phyloP scores from a whole-genome alignment of 257 asterid species.

The Vinca minor region DNA sequence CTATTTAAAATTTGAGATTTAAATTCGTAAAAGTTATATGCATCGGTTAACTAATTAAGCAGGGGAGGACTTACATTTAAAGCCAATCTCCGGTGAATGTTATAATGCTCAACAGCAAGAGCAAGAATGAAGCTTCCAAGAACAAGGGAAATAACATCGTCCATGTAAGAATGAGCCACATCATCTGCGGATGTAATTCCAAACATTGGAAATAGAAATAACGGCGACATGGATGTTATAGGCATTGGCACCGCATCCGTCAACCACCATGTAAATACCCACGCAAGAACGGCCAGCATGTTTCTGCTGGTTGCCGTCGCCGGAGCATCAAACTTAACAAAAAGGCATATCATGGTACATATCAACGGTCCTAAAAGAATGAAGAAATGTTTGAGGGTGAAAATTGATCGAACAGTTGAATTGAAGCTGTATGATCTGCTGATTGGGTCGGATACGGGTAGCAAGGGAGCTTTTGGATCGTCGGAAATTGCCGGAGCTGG shows the following conservation, averaged over 20 bases:
- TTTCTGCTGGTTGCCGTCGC: conserved; percentile 38
- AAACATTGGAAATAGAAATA: conserved; percentile 78
- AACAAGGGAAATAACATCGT: conserved; percentile 78
- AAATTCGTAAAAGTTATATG: too few relatives aligned
- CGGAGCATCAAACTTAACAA: conserved; percentile 30
- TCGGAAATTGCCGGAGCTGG: background rate
- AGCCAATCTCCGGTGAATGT: conserved; percentile 84
- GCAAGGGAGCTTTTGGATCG: conserved; percentile 40
- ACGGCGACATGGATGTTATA: conserved; percentile 81
- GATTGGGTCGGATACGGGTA: conserved; percentile 41
- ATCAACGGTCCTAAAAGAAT: conserved; percentile 62
- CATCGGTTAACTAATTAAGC: too few relatives aligned
- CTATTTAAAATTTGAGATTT: too few relatives aligned
- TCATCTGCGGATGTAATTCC: conserved; percentile 77
- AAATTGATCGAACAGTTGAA: conserved; percentile 25
- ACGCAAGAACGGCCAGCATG: conserved; percentile 73
- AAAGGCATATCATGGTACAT: conserved; percentile 38
- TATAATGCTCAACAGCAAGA: conserved; percentile 90
- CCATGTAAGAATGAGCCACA: conserved; percentile 75
- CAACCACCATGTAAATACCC: conserved; percentile 91
- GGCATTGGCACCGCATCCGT: conserved; percentile 98
- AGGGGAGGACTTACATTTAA: conserved; percentile 48
- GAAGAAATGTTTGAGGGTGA: conserved; percentile 46
- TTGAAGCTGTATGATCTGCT: conserved; percentile 28
- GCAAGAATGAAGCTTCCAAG: conserved; percentile 92